Evolutionary conservation across 768 basidiomycete species (phyloP), one percentile per base, ranked within the genome.

Genomic region (Clathrus columnatus): DNA sequence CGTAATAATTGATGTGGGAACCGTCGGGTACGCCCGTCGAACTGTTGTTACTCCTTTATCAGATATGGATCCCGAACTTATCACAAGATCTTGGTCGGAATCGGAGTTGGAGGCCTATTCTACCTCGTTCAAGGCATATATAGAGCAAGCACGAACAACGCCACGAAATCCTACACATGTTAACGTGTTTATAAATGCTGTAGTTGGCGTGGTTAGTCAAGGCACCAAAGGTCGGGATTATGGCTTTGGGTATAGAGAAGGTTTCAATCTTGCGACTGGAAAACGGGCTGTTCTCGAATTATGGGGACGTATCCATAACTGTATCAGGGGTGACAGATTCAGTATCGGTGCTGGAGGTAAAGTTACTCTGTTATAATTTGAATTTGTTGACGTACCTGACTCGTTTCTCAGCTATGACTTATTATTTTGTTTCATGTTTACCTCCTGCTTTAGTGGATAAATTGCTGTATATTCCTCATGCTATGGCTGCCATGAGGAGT

Each of bases 341-440:
- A 77, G 81, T 18, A 70, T 91, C 54, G 90, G 90, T 56, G 84
- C 90, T 50, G 90, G 89, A 68, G 87, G 88, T 91, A 63, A 36
- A 62, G 79, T 69, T 18, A 0, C 23, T 20, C 51, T 16, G 47
- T 27, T 28, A 17, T 41, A 18, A 27, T 45, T 29, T 48, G 48
- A n/a, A n/a, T n/a, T n/a, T n/a, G n/a, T n/a, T n/a, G n/a, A n/a
- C n/a, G n/a, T n/a, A n/a, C n/a, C n/a, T n/a, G n/a, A n/a, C n/a
- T n/a, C n/a, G n/a, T n/a, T n/a, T 46, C 16, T n/a, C 61, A 87
- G 89, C 87, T 4, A 69, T 72, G 29, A 87, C 87, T 5, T 90
- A 90, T 61, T 73, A 74, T 50, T 48, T 83, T 21, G 87, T 86
- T 5, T 88, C 88, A 0, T 72, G 79, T 61, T 78, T 91, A 45